Base-by-base conservation (phyloP, 495 filamentous ascomycete genomes). In the Lasiosphaeria ovina region DNA sequence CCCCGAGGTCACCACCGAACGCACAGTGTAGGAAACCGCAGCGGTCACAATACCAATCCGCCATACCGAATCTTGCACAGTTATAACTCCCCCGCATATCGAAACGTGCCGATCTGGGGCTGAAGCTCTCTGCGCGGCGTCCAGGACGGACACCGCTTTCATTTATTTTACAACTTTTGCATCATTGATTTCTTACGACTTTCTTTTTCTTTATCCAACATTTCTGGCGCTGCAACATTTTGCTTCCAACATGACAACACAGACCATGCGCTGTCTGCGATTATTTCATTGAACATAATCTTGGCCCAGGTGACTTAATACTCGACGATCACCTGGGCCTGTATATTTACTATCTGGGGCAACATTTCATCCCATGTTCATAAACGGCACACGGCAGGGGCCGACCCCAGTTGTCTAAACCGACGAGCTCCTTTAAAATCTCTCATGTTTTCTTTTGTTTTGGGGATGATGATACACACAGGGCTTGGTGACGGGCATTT, bases 61-160 rank as follows among this genome's bases (percentile, higher is more conserved):
- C 78, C 72, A 10, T 79, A 74, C 51, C 76, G 78, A 7, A 65
- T 79, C 35, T 67, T 80, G 12, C 77, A 80, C 58, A 79, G 77
- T 59, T 80, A 80, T 58, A 77, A 80, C 57, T 79, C 78, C 4
- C 77, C 78, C 6, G 77, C 77, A 11, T 80, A 80, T 58, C 72
- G 75, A 16, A 65, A 72, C 50, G 73, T 65, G 5, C 78, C 78
- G 1, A 79, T 80, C 32, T 79, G 78, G 77, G 68, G 74, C 36
- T 80, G n/a, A 52, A 73, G n/a, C 31, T 16, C 42, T 14, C 33
- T 12, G 11, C 36, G 49, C 57, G 8, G 3, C n/a, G n/a, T 35
- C 36, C 32, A 35, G 12, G 38, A 11, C 6, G 35, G 7, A 40
- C 52, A 54, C 31, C 12, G 35, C 32, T 9, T 16, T 24, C 9